Evolutionary conservation across 805 yeast species (phyloP).

Genomic region (Torulaspora microellipsoides): DNA sequence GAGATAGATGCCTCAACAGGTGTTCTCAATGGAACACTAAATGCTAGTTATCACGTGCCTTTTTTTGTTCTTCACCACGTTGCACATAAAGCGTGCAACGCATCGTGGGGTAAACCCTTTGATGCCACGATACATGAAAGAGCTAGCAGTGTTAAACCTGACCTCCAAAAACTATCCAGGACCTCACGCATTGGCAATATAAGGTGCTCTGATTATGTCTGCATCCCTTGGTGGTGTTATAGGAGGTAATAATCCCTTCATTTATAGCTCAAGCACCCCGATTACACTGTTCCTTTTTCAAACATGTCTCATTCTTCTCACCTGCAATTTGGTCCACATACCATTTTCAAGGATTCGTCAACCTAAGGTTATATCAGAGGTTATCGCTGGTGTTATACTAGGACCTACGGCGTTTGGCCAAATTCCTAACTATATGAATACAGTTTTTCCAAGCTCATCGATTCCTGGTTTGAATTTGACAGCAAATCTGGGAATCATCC

Average conservation of each 20-base stretch:
- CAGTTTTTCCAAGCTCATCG: slow-evolving; percentile 61
- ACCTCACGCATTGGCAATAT: too few species aligned
- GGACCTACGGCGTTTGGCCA: slow-evolving; percentile 76
- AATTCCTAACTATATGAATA: slow-evolving; percentile 59
- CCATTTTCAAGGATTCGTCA: slow-evolving; percentile 62
- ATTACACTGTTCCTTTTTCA: slow-evolving; percentile 69
- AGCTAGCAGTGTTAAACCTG: too few species aligned
- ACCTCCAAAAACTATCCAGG: too few species aligned
- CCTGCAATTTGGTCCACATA: slow-evolving; percentile 56
- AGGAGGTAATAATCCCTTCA: slow-evolving; percentile 68
- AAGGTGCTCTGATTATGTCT: slow-evolving; percentile 11
- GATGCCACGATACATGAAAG: too few species aligned
- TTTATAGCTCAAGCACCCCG: slow-evolving; percentile 54
- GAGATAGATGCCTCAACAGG: too few species aligned
- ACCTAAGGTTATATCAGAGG: slow-evolving; percentile 81
- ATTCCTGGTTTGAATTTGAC: slow-evolving; percentile 60
- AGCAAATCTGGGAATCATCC: slow-evolving; percentile 70
- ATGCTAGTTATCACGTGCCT: too few species aligned
- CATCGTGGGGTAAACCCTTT: too few species aligned
- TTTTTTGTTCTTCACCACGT: too few species aligned
- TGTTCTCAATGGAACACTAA: too few species aligned
- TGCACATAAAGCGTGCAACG: too few species aligned
- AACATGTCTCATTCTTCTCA: slow-evolving; percentile 51
- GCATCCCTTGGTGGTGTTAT: slow-evolving; percentile 56
- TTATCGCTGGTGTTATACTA: slow-evolving; percentile 65